Base-by-base conservation (phyloP, 2,329 filamentous ascomycete genomes). In the Metarhizium humberi region DNA sequence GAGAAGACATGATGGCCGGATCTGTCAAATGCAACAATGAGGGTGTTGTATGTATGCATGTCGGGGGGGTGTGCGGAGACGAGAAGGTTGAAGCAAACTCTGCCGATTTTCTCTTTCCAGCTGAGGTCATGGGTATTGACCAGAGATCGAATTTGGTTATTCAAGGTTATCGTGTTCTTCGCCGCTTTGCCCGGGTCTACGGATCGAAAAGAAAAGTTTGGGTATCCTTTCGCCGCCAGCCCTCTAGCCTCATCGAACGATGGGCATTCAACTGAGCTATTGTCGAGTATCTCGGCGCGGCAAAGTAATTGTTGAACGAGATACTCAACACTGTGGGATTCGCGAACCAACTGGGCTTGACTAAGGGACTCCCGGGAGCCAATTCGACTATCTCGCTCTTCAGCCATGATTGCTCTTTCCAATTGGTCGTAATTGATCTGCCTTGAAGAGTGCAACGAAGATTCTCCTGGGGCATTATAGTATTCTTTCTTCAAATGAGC, bases 41-140 rank as follows among this genome's bases (percentile, higher is more conserved):
- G 75, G 13, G 78, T 77, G 64, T 91, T 91, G 71, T 85, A 90
- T 3, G 85, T 90, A 59, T 83, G 76, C 40, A 88, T 78, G 58
- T 81, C 81, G 0, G 88, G 86, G 0, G 83, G 79, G 18, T 80
- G 73, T 2, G 77, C 67, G 2, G 81, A 83, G 3, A 82, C 72
- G 16, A 90, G 75, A 3, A 94, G 71, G 63, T 89, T 90, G 68
- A 85, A 85, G 67, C 79, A 82, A 53, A 84, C 73, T 43, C 66
- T 65, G 45, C 69, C 71, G 32, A 73, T 63, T 54, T 62, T 69
- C 53, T 73, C 69, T 53, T 67, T 69, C 6, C 68, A 55, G 32
- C 53, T 55, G 6, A 70, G 59, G 3, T 60, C 47, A 1, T 60
- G 38, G 3, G 64, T 58, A 14, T 60, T 55, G 18, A 70, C 55